Conservation (phyloP, 2,329 filamentous ascomycete genomes). For the Colletotrichum lini region DNA sequence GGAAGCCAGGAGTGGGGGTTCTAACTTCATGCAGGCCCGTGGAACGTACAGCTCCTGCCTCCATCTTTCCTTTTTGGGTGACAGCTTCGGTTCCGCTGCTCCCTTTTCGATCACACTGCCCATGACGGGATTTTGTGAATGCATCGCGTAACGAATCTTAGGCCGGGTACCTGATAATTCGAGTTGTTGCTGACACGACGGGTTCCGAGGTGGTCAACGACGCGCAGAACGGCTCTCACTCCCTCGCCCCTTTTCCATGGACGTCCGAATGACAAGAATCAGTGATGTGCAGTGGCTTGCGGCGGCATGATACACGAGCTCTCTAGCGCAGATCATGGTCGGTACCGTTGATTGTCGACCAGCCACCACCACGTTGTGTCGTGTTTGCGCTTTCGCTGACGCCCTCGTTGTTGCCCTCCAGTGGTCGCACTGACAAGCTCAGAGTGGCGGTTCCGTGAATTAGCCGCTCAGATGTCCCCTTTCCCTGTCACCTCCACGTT, state of each 20-base stretch:
- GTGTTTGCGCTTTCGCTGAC: slow-evolving; percentile 24
- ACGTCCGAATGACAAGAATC: not conserved
- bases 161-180: not conserved
- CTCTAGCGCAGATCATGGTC: slow-evolving; percentile 35
- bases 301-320: slow-evolving; percentile 27
- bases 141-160: not conserved
- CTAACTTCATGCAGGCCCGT: slow-evolving; percentile 19
- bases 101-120: not conserved
- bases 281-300: slow-evolving; percentile 27
- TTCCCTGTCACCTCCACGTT: not conserved
- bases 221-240: too few relatives aligned
- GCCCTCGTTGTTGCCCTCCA: slow-evolving; percentile 5
- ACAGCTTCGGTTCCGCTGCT: not conserved
- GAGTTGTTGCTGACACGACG: not conserved
- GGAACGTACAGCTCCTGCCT: slow-evolving; percentile 19
- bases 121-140: too few relatives aligned
- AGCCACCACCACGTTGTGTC: slow-evolving; percentile 1
- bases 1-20: slow-evolving; percentile 5
- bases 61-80: slow-evolving; percentile 22
- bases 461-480: not conserved
- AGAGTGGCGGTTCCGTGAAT: not conserved
- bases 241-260: not conserved
- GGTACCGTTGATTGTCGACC: slow-evolving; percentile 6
- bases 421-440: not conserved
- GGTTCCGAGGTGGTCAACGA: too few relatives aligned